Evolutionary conservation across 768 basidiomycete species (phyloP).

Genomic region (Psilocybe cubensis): DNA sequence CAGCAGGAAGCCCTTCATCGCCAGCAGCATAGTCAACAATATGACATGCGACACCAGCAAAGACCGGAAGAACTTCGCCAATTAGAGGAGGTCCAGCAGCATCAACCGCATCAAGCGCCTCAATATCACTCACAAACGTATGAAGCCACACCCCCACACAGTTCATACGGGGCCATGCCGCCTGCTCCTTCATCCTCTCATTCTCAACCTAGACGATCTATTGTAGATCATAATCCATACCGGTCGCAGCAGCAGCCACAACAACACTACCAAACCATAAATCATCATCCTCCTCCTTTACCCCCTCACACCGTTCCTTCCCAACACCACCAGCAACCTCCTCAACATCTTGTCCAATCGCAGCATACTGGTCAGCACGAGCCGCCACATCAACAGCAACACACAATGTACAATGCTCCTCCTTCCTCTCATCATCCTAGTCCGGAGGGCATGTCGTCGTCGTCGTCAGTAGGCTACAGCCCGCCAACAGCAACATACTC

Average conservation of each 20-base stretch:
- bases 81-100: constrained; percentile 22
- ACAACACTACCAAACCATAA: neutral
- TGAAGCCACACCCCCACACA: constrained; percentile 9
- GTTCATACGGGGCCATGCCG: neutral
- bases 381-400: constrained; percentile 20
- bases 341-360: constrained; percentile 9
- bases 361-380: constrained; percentile 6
- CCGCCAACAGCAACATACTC: constrained; percentile 16
- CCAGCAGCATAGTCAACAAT: constrained; percentile 20
- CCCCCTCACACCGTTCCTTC: neutral
- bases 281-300: neutral
- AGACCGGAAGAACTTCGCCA: constrained; percentile 24
- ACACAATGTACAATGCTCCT: constrained; percentile 34
- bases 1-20: constrained; percentile 16
- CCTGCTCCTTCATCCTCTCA: constrained; percentile 3
- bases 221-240: neutral
- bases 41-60: constrained; percentile 23
- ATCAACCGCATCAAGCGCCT: constrained; percentile 22
- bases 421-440: constrained; percentile 15
- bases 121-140: constrained; percentile 19
- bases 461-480: constrained; percentile 16
- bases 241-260: constrained; percentile 4
- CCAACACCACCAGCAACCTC: constrained; percentile 2
- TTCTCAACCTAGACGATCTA: constrained; percentile 2
- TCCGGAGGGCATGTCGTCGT: constrained; percentile 15